phyloP scores from a whole-genome alignment of 2,329 filamentous ascomycete species.

The Hypocreales sp. region DNA sequence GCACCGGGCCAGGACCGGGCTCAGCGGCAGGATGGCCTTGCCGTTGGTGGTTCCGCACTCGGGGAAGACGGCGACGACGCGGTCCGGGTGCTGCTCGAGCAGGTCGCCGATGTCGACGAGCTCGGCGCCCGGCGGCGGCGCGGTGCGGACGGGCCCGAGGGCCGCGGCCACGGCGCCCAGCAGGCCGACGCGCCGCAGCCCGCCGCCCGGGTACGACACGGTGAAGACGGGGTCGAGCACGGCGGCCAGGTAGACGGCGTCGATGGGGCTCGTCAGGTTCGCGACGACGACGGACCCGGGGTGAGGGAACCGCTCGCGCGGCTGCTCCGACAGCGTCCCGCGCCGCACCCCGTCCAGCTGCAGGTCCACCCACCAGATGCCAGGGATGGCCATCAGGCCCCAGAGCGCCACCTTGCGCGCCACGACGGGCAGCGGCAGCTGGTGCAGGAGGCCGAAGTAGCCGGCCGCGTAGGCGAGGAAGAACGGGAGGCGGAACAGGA shows the following conservation, averaged over 20 bases:
- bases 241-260: constrained; percentile 83
- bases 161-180: constrained; percentile 60
- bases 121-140: constrained; percentile 26
- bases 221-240: constrained; percentile 96
- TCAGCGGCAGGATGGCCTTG: constrained; percentile 72
- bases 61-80: constrained; percentile 76
- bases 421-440: constrained; percentile 49
- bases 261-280: constrained; percentile 83
- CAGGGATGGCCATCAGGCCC: constrained; percentile 74
- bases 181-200: constrained; percentile 64
- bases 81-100: constrained; percentile 50
- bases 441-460: constrained; percentile 74
- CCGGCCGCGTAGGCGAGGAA: constrained; percentile 50
- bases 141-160: constrained; percentile 41
- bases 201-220: constrained; percentile 59
- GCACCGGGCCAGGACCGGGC: constrained; percentile 56
- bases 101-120: constrained; percentile 50
- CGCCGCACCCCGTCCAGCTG: constrained; percentile 93
- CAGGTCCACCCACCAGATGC: constrained; percentile 97
- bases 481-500: constrained; percentile 65
- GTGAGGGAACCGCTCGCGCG: constrained; percentile 58
- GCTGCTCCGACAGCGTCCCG: constrained; percentile 67
- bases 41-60: constrained; percentile 94
- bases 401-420: constrained; percentile 75
- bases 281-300: constrained; percentile 73